Evolutionary conservation across 306 rosid species (phyloP).

Genomic region (Mimosa pudica): DNA sequence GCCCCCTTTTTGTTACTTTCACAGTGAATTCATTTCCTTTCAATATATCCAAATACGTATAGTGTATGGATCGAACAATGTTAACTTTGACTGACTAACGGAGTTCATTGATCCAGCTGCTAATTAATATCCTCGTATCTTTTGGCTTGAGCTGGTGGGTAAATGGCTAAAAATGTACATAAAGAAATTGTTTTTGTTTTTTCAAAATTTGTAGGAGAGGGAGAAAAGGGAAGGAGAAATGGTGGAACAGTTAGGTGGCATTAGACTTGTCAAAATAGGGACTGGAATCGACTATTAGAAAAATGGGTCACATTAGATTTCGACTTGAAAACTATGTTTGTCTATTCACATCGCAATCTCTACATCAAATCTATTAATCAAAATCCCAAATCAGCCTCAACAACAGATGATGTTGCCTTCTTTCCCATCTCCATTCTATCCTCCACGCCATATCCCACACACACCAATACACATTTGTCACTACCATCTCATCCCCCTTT

Average conservation of each 20-base stretch:
- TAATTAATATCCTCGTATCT: background rate
- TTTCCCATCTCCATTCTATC: background rate
- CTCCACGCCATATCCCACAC: constrained; percentile 7
- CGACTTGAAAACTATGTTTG: constrained; percentile 33
- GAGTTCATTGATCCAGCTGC: background rate
- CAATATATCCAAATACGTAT: background rate
- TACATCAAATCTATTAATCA: constrained; percentile 22
- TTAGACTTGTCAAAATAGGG: constrained; percentile 44
- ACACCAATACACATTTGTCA: background rate
- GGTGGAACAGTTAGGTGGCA: constrained; percentile 35
- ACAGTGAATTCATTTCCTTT: background rate
- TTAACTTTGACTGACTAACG: background rate
- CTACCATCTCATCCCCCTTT: background rate
- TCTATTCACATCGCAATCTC: constrained; percentile 34
- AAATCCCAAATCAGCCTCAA: constrained; percentile 22
- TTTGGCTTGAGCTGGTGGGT: background rate
- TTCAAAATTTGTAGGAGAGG: background rate
- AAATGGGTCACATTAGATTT: constrained; percentile 29
- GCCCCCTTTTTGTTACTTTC: background rate
- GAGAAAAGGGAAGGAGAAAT: background rate
- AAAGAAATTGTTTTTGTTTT: background rate
- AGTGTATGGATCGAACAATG: background rate
- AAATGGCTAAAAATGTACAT: background rate
- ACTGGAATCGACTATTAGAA: constrained; percentile 33
- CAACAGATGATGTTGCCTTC: constrained; percentile 1